A percentile compares a stretch with the other conserved stretches of the same genome.
phyloP scores from a whole-genome alignment of 768 basidiomycete species.

The Coprinopsis sp. region DNA sequence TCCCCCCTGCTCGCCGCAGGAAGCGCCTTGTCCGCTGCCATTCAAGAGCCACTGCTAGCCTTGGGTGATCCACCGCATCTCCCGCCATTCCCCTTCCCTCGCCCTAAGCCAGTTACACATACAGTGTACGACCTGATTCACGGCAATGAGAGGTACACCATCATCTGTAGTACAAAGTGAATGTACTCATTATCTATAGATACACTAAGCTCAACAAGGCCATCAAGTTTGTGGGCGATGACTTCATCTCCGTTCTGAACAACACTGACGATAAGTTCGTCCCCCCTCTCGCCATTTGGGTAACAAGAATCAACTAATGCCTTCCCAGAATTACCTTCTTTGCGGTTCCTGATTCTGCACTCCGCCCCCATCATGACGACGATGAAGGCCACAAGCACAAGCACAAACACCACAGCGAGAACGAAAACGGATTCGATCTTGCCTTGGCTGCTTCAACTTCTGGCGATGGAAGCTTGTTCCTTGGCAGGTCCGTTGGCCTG shows the following conservation, averaged over 20 bases:
- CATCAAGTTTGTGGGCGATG: constrained; percentile 20
- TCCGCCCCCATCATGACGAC: constrained; percentile 21
- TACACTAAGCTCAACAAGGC: constrained; percentile 21
- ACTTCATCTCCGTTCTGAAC: constrained; percentile 11
- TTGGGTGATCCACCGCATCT: constrained; percentile 1
- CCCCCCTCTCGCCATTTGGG: background rate
- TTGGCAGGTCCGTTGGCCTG: constrained; percentile 22
- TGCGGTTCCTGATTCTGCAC: constrained; percentile 43
- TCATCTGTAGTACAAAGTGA: background rate
- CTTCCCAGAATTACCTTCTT: constrained; percentile 47
- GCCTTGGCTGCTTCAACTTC: constrained; percentile 2
- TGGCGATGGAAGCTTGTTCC: background rate
- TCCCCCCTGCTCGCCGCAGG: constrained; percentile 3
- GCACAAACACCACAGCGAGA: constrained; percentile 5
- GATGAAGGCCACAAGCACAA: background rate
- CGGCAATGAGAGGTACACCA: constrained; percentile 11
- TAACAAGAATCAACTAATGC: background rate
- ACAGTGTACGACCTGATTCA: constrained; percentile 15
- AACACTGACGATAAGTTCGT: constrained; percentile 10
- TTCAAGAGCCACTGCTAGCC: constrained; percentile 1
- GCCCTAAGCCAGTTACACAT: constrained; percentile 2
- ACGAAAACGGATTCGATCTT: constrained; percentile 7
- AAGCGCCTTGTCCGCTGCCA: constrained; percentile 2
- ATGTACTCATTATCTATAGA: constrained; percentile 8
- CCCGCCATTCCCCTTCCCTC: constrained; percentile 1